Conservation (phyloP, 208 protist genomes). For the Leishmania martiniquensis region DNA sequence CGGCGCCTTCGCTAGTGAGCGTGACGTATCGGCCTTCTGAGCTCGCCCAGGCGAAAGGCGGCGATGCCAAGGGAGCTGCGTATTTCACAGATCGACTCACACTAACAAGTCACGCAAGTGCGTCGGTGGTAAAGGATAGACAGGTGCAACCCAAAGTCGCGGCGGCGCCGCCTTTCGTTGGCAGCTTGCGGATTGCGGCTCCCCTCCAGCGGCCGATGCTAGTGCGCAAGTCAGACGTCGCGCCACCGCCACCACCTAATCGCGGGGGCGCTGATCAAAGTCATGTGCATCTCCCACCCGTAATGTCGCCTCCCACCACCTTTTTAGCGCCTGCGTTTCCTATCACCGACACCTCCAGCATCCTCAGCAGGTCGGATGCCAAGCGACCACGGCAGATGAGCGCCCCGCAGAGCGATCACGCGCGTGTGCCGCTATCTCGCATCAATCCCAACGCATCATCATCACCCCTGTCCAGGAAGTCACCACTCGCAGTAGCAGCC, state of each 20-base stretch:
- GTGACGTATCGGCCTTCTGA: slow-evolving; percentile 42
- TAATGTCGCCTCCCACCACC: not conserved
- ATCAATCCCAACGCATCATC: not conserved
- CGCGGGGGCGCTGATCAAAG: not conserved
- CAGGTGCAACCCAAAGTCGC: not conserved
- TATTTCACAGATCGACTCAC: not conserved
- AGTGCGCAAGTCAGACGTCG: slow-evolving; percentile 17
- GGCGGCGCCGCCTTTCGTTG: not conserved
- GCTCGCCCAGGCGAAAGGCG: slow-evolving; percentile 3
- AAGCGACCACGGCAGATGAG: slow-evolving; percentile 3
- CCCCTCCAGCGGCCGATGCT: slow-evolving; percentile 21
- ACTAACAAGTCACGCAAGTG: not conserved
- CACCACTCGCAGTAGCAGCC: not conserved
- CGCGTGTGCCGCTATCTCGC: not conserved
- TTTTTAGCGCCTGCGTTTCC: not conserved
- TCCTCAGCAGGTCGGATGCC: not conserved
- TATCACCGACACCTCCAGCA: not conserved
- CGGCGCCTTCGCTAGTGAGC: slow-evolving; percentile 49
- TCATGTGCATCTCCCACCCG: not conserved
- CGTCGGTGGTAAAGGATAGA: not conserved
- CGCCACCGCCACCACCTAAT: not conserved
- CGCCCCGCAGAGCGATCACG: slow-evolving; percentile 3
- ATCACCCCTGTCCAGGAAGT: not conserved
- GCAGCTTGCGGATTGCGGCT: slow-evolving; percentile 8
- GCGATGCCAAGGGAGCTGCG: not conserved